Conservation (phyloP, 1,284 basidiomycete species). For the Gymnopus androsaceus region DNA sequence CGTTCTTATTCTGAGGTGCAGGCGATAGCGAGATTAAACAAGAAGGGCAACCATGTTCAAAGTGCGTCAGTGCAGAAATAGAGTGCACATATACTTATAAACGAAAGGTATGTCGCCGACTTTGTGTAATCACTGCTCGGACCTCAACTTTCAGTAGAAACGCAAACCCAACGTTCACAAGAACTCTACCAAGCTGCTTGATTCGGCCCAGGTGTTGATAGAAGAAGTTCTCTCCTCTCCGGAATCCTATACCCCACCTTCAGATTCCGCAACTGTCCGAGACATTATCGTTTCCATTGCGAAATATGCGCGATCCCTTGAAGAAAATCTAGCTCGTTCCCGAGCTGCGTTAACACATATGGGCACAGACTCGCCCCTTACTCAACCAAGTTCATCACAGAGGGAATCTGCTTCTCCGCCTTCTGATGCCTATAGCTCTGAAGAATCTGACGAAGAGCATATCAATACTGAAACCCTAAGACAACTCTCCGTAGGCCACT, state of each 20-base stretch:
- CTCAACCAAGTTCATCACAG: neutral
- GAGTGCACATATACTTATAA: conserved; percentile 1
- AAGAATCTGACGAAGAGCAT: neutral
- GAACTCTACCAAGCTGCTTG: neutral
- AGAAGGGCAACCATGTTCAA: neutral
- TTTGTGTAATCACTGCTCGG: neutral
- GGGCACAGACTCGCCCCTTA: neutral
- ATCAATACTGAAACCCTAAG: neutral
- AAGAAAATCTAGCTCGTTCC: neutral
- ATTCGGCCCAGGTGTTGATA: neutral
- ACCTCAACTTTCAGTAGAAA: neutral
- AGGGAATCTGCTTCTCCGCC: neutral
- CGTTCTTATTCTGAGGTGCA: neutral
- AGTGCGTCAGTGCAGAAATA: neutral
- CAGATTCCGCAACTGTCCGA: conserved; percentile 18
- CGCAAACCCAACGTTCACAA: conserved; percentile 2
- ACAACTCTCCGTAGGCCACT: neutral
- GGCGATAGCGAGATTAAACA: neutral
- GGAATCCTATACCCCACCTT: neutral
- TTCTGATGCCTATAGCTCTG: neutral
- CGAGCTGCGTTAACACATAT: neutral
- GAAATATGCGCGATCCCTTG: conserved; percentile 12
- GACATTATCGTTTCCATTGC: conserved; percentile 12
- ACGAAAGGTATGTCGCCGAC: neutral
- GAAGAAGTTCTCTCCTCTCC: conserved; percentile 3